A percentile compares a stretch with the other conserved stretches of the same genome.
Conservation (phyloP, 2,329 filamentous ascomycete genomes). For the Chalara sp. region DNA sequence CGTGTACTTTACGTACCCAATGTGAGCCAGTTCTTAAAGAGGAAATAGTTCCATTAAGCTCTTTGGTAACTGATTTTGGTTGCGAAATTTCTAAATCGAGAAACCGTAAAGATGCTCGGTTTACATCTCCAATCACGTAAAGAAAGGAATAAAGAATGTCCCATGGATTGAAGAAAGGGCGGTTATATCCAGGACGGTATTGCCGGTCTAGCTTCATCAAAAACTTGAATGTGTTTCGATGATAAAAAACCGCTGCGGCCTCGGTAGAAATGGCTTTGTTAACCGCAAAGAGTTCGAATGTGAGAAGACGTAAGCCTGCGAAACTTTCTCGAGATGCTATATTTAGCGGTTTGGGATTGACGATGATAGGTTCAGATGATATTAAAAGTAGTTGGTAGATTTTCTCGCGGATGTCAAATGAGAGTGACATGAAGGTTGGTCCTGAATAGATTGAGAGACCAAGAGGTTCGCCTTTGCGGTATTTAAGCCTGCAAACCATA, state of each 20-base stretch:
- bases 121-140: no score
- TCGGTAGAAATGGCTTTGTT: constrained; percentile 7
- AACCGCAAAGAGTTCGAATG: constrained; percentile 6
- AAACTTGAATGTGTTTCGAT: constrained; percentile 5
- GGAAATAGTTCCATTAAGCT: constrained; percentile 5
- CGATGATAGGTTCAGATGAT: constrained; percentile 1
- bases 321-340: background rate
- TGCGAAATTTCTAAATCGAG: background rate
- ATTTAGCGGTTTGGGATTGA: background rate
- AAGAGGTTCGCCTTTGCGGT: constrained; percentile 9
- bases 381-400: constrained; percentile 6
- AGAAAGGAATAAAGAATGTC: background rate
- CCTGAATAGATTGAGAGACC: background rate
- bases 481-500: constrained; percentile 7
- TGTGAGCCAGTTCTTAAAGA: background rate
- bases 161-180: background rate
- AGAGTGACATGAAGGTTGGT: constrained; percentile 4
- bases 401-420: constrained; percentile 7
- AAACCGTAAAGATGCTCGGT: no score
- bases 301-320: constrained; percentile 2
- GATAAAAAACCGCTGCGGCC: background rate
- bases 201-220: background rate
- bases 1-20: constrained; percentile 7
- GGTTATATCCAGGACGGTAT: background rate
- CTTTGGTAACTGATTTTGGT: constrained; percentile 2